Evolutionary conservation across 257 asterid species (phyloP).

Genomic region (Hygrophila difformis): DNA sequence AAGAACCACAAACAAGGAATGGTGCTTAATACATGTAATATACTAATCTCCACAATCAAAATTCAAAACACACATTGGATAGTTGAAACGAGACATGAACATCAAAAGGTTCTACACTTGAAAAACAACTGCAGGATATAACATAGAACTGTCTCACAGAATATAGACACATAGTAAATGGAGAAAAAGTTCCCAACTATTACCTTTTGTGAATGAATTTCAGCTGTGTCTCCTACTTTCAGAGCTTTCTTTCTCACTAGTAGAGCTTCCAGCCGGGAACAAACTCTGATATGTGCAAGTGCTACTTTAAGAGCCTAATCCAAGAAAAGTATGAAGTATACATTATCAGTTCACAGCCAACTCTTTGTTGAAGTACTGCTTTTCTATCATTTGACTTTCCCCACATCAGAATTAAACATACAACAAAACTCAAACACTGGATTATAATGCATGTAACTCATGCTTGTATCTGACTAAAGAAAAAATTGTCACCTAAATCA

Average conservation of each 20-base stretch:
- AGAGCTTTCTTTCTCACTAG: slow-evolving; percentile 68
- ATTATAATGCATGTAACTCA: no score
- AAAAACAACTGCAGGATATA: slow-evolving; percentile 5
- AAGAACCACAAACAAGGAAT: background rate
- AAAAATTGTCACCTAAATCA: background rate
- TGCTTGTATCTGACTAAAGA: background rate
- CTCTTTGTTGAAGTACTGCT: no score
- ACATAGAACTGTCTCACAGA: slow-evolving; percentile 31
- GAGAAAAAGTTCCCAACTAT: slow-evolving; percentile 5
- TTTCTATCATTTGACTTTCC: slow-evolving; percentile 1
- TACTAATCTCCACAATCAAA: slow-evolving; percentile 1
- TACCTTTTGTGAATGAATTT: slow-evolving; percentile 88
- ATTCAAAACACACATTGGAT: background rate
- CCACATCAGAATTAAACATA: slow-evolving; percentile 7
- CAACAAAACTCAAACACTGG: no score
- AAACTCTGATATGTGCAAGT: slow-evolving; percentile 71
- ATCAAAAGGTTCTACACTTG: background rate
- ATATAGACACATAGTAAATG: background rate
- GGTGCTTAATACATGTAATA: background rate
- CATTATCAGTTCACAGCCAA: no score
- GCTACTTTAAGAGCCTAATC: slow-evolving; percentile 70
- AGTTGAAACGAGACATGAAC: background rate
- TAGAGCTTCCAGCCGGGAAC: slow-evolving; percentile 84
- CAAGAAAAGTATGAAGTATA: no score
- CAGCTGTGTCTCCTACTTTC: slow-evolving; percentile 70